Evolutionary conservation across 441 rosid genomes (phyloP).

Genomic region (Populus hybrid): DNA sequence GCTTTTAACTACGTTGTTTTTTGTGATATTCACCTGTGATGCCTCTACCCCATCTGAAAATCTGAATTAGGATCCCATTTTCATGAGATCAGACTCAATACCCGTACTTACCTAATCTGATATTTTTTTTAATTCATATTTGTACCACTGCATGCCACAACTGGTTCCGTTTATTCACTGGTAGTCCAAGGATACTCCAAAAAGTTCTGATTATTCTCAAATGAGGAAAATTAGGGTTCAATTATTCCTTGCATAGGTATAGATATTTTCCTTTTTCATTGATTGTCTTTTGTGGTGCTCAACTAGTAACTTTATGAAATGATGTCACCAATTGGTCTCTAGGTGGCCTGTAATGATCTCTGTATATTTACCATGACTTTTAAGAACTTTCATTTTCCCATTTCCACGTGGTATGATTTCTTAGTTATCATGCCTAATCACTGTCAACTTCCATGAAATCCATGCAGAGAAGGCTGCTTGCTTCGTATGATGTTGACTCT

Average conservation of each 20-base stretch:
- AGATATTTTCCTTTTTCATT: not conserved
- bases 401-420: not conserved
- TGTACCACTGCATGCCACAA: not conserved
- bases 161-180: not conserved
- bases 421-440: not conserved
- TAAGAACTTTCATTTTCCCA: too few species aligned
- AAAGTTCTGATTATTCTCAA: not conserved
- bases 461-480: slow-evolving; percentile 54
- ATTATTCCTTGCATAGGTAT: not conserved
- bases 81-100: not conserved
- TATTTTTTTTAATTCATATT: not conserved
- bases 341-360: not conserved
- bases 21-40: not conserved
- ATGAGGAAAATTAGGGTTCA: not conserved
- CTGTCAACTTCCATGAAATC: not conserved
- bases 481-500: slow-evolving; percentile 29
- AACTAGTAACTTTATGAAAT: not conserved
- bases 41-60: not conserved
- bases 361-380: not conserved
- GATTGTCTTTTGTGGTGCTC: not conserved
- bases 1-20: not conserved
- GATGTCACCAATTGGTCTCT: not conserved
- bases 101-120: not conserved
- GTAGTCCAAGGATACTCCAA: not conserved
- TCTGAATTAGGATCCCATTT: not conserved